Base-by-base conservation (phyloP, 495 filamentous ascomycete species). In the Daldinia vernicosa region DNA sequence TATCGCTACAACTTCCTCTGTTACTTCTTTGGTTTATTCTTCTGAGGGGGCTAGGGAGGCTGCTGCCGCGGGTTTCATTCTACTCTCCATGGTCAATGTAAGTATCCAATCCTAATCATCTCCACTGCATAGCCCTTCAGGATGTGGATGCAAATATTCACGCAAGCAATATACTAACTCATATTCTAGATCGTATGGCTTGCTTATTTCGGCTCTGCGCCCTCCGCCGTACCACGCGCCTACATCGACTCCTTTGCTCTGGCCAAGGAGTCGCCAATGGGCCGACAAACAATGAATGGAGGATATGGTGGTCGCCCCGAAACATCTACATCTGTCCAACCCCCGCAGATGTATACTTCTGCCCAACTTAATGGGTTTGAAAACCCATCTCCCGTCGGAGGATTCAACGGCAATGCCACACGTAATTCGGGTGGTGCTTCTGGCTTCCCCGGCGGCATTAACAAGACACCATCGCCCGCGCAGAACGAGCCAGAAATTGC, bases 271-370 rank as follows among this genome's bases (percentile, higher is more conserved):
- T 87, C 86, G n/a, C 83, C 86, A 27, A 82, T 76, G 60, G 88
- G 86, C 68, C 83, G 88, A 17, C 89, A 88, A 51, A 93, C 93
- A 78, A 92, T 92, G 77, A 90, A 88, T 72, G 84, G 79, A 54
- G 71, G 67, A 43, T 89, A 87, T 66, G 84, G 83, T 66, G 80
- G 78, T 33, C 91, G 93, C 40, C 94, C 93, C 11, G 93, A 96
- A 74, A 96, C 93, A 9, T 92, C 90, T 53, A 87, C 89, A 6
- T 92, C 91, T 28, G 88, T 87, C 53, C 86, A 88, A 66, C 88
- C 91, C 5, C 95, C 94, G 0, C 96, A 98, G 78, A 97, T 98
- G 93, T 98, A 98, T 80, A 98, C 95, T 4, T 95, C 93, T 3
- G 91, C 93, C 7, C 93, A 98, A 80, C 86, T 98, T 63, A 97